These are phyloP conservation scores for Cyclotella sp. DNA, from an alignment of 108 stramenopile genomes.

Conservation along the genomic window DNA sequence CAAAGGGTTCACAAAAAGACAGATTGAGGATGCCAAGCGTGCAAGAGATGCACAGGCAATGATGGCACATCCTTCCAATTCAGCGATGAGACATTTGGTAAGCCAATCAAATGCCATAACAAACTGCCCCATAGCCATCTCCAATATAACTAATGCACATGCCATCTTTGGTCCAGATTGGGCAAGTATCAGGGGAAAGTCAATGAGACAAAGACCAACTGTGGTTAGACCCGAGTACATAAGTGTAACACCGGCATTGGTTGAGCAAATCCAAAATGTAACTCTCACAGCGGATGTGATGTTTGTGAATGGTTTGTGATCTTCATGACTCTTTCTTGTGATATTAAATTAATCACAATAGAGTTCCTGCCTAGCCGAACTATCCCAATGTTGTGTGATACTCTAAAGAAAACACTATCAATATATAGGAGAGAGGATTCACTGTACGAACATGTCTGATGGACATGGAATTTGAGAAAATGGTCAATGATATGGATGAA, in stretches of 20 bases:
- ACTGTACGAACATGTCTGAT: too few species aligned
- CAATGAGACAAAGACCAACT: too few species aligned
- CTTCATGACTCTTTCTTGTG: too few species aligned
- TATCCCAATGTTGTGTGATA: too few species aligned
- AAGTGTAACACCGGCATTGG: background rate
- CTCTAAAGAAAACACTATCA: too few species aligned
- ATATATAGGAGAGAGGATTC: constrained; percentile 31
- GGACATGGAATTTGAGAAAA: constrained; percentile 23
- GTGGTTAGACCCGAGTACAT: constrained; percentile 1
- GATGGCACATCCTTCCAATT: too few species aligned
- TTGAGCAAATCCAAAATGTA: background rate
- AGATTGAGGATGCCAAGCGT: background rate
- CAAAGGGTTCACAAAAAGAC: constrained; percentile 3
- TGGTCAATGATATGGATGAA: too few species aligned
- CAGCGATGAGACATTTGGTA: background rate
- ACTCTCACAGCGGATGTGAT: constrained; percentile 22
- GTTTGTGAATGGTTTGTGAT: constrained; percentile 20
- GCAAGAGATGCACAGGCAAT: too few species aligned
- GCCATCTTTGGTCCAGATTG: constrained; percentile 2
- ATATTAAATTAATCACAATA: too few species aligned
- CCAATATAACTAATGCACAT: background rate
- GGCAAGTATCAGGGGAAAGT: background rate
- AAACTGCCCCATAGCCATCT: background rate
- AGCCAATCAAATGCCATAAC: background rate
- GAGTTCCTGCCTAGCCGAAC: too few species aligned